Conservation (phyloP, 2,329 filamentous ascomycete species). For the Microascus cirrosus region DNA sequence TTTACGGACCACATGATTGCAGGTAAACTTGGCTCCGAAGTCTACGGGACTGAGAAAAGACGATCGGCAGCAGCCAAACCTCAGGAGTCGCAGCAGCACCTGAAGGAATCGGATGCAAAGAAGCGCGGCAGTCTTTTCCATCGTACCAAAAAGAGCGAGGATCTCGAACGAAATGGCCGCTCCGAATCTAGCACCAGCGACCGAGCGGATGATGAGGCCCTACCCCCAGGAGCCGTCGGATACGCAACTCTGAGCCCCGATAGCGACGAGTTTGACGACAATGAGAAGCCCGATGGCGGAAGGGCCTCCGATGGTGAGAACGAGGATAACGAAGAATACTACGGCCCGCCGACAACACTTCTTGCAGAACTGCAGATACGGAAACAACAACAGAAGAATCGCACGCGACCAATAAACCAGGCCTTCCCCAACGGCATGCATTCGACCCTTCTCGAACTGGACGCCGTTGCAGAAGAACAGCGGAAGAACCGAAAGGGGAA, state of each 20-base stretch:
- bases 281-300: constrained; percentile 11
- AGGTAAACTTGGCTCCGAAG: constrained; percentile 61
- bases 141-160: neutral
- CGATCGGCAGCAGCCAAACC: constrained; percentile 20
- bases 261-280: constrained; percentile 1
- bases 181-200: neutral
- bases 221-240: constrained; percentile 10
- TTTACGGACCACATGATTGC: constrained; percentile 85
- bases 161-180: neutral
- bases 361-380: constrained; percentile 85
- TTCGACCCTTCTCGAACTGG: constrained; percentile 79
- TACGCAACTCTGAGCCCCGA: constrained; percentile 7
- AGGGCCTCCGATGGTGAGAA: constrained; percentile 20
- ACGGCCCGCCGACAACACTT: constrained; percentile 75
- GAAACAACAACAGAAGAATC: constrained; percentile 76
- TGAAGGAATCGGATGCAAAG: constrained; percentile 21
- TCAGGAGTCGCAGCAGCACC: constrained; percentile 11
- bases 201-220: constrained; percentile 1
- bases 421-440: constrained; percentile 68
- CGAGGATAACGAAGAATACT: constrained; percentile 37
- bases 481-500: constrained; percentile 62
- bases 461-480: constrained; percentile 80
- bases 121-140: constrained; percentile 20
- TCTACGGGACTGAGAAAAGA: constrained; percentile 54
- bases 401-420: constrained; percentile 53